A percentile compares a stretch with the other conserved stretches of the same genome.
These are phyloP conservation scores for Lentinus tigrinus DNA, from an alignment of 768 basidiomycete genomes.

Conservation along the genomic window DNA sequence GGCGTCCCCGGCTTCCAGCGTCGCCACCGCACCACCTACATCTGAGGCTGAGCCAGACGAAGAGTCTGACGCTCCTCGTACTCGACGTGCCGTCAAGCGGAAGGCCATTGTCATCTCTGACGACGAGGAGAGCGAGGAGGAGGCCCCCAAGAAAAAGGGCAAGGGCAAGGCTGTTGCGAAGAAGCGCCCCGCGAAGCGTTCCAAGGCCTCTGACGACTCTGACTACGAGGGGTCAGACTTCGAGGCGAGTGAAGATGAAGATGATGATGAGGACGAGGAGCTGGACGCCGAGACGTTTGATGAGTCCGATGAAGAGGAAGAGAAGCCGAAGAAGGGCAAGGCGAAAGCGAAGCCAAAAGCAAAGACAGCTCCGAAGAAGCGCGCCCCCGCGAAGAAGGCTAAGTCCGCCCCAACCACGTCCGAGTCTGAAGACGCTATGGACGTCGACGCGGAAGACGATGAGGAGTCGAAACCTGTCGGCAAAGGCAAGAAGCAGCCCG, in stretches of 20 bases:
- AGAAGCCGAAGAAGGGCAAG: conserved; percentile 31
- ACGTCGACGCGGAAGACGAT: conserved; percentile 21
- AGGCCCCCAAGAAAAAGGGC: conserved; percentile 11
- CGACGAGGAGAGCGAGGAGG: conserved; percentile 42
- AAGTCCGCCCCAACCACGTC: conserved; percentile 17
- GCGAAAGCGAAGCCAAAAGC: conserved; percentile 23
- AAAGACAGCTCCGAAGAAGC: conserved; percentile 17
- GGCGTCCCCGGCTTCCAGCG: conserved; percentile 23
- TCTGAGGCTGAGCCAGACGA: conserved; percentile 37
- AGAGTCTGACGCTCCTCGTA: conserved; percentile 36
- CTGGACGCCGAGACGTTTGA: neutral
- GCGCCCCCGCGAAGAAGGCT: conserved; percentile 1
- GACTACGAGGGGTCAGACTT: conserved; percentile 15
- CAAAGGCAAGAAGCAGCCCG: conserved; percentile 23
- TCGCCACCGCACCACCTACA: conserved; percentile 31
- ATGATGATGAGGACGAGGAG: conserved; percentile 1
- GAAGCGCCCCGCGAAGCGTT: conserved; percentile 19
- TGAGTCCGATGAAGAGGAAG: conserved; percentile 22
- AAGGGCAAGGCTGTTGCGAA: conserved; percentile 9
- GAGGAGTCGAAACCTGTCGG: conserved; percentile 12
- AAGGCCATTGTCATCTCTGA: conserved; percentile 50
- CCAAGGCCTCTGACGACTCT: conserved; percentile 20
- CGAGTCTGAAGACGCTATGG: conserved; percentile 22
- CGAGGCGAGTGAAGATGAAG: neutral
- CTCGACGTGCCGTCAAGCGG: conserved; percentile 32